phyloP scores from a whole-genome alignment of 2,329 filamentous ascomycete species.

The Trichoderma sp. region DNA sequence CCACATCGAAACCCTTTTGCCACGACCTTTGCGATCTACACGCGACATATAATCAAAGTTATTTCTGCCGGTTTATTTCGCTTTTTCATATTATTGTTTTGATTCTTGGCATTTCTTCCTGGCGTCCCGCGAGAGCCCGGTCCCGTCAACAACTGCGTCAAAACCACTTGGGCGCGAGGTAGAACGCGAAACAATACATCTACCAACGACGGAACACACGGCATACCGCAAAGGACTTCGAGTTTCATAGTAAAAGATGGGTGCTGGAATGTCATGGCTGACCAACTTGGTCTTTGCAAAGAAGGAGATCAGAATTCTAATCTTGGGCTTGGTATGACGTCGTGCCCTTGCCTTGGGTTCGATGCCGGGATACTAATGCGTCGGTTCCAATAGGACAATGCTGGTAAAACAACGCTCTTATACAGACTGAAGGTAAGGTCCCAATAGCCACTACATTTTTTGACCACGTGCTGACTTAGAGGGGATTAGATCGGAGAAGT shows the following conservation, averaged over 20 bases:
- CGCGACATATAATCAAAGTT: neutral
- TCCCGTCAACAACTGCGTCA: neutral
- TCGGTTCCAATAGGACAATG: slow-evolving; percentile 76
- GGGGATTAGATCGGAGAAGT: slow-evolving; percentile 84
- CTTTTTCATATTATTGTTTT: neutral
- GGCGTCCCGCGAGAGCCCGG: neutral
- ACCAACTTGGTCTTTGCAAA: slow-evolving; percentile 79
- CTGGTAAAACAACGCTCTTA: slow-evolving; percentile 93
- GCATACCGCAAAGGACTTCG: neutral
- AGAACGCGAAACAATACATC: neutral
- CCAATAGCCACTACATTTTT: neutral
- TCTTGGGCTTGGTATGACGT: slow-evolving; percentile 77
- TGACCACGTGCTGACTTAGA: neutral
- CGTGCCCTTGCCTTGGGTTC: neutral
- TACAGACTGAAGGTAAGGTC: slow-evolving; percentile 83
- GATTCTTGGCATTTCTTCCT: neutral
- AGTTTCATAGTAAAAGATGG: slow-evolving; percentile 48
- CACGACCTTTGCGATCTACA: slow-evolving; percentile 20
- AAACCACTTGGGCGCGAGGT: neutral
- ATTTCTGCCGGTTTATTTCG: neutral
- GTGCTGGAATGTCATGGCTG: slow-evolving; percentile 65
- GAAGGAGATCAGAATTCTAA: slow-evolving; percentile 97
- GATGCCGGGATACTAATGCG: slow-evolving; percentile 22
- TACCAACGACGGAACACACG: neutral
- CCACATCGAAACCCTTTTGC: slow-evolving; percentile 23